Base-by-base conservation (phyloP, 2,329 filamentous ascomycete species). In the Seiridium unicorne region DNA sequence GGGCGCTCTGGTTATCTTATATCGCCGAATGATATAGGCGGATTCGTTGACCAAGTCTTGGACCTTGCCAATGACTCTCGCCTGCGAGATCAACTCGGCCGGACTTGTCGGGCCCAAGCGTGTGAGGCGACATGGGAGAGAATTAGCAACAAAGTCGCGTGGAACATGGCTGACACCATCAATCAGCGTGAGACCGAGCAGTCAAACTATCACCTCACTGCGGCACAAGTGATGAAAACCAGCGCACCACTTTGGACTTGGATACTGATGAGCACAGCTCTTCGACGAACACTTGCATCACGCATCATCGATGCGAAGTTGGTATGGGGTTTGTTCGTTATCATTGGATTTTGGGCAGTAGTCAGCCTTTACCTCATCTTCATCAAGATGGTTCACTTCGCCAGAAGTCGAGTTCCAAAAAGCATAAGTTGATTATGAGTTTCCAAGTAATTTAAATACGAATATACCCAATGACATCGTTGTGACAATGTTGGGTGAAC, bases 101-200 rank as follows among this genome's bases (percentile, higher is more conserved):
- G 61, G 0, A 75, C 78, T 7, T 82, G 85, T 1, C 79, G 87
- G 57, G 68, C 70, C 26, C 82, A 86, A 62, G 88, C 87, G 0
- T 83, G 83, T 61, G 79, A 86, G 54, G 87, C 84, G 3, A 90
- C 86, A 0, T 91, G 88, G 89, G 86, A 89, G 61, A 88, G 84
- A 74, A 89, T 90, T 72, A 89, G 89, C 74, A 88, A 89, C 66
- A 84, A 83, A 54, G 88, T 89, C 1, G 88, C 88, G 3, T 86
- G 85, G 81, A 81, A 84, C 60, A 84, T 90, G 74, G 76, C 80
- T 3, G 79, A 83, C 55, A 76, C 75, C n/a, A 82, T 85, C 54
- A 76, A 79, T 13, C 76, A 81, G 51, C 73, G 81, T 31, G 73
- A 76, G 53, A 69, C 65, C 34, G 76, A 76, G 59, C 61, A 65